Base-by-base conservation (phyloP, 306 rosid species). In the Benincasa hispida region DNA sequence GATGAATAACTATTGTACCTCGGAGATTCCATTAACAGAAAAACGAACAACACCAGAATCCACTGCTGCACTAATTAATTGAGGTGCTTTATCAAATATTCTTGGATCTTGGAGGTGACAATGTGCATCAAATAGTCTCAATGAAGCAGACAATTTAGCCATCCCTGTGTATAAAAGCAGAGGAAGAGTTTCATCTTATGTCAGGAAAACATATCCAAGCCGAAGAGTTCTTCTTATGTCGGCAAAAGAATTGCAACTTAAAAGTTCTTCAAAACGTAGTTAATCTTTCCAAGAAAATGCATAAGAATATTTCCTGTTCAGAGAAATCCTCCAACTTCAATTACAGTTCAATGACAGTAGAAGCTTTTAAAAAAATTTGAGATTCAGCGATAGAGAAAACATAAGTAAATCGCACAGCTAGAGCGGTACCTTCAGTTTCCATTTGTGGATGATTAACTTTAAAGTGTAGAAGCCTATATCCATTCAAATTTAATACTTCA, bases 41-140 rank as follows among this genome's bases (percentile, higher is more conserved):
- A 93, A 93, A 53, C 79, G 81, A 22, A 74, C 86, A 24, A 93
- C 91, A 4, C 98, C 97, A 19, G 80, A 66, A 21, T 86, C 87
- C 24, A 84, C 80, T 17, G 92, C 89, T 6, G 84, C 14, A 2
- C 85, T 79, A 19, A 91, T 90, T 41, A 94, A 63, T 54, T 85
- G 84, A 8, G 93, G 87, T 6, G 82, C 83, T 62, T 87, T 85
- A 72, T 79, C 69, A 25, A 87, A 45, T 76, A 91, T 89, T 86
- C 91, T 91, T 70, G 96, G 86, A 79, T 94, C 96, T 70, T 94
- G 97, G 19, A 91, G 86, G 77, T 91, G 97, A 84, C 97, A 91
- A 85, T 94, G 97, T 0, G 97, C 95, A 57, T 91, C 96, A 61
- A 94, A 89, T n/a, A 94, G 77, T 75, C 85, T 88, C 88, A 93